Base-by-base conservation (phyloP, 2,329 filamentous ascomycete genomes). In the Phymatotrichopsis omnivora region DNA sequence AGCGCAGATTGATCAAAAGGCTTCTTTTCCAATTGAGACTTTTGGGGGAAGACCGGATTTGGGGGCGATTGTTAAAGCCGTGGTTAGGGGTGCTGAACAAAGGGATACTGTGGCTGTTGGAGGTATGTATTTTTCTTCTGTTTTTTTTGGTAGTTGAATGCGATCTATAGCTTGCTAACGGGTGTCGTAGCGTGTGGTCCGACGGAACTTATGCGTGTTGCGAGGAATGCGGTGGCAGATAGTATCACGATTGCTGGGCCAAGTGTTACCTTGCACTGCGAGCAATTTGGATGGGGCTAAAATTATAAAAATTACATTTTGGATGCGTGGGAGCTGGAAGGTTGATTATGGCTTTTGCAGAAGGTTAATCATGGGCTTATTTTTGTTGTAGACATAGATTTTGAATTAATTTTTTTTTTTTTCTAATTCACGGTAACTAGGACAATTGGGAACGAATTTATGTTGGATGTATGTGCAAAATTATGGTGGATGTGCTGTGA, bases 221-320 rank as follows among this genome's bases (percentile, higher is more conserved):
- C 69, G n/a, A 63, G 70, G 33, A 62, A 67, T 22, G 65, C 67
- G 0, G 64, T 66, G 7, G 69, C 70, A 2, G 60, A 59, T 23
- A 63, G 63, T 52, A 71, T 73, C 27, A 60, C 58, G 1, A 59
- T 62, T 1, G 61, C 63, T 19, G 70, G 70, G 3, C 67, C 70
- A 1, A 67, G 65, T 22, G 63, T 73, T n/a, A 69, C 72, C 56
- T 60, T 72, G 35, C 69, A 73, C 55, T 68, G 65, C 50, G 70
- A 73, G 56, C 63, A 69, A 55, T 71, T 71, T 49, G 66, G 66
- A 2, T 69, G 67, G 67, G 55, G 53, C 41, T 54, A 57, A 45
- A 31, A n/a, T 34, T 34, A n/a, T n/a, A n/a, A n/a, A n/a, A n/a
- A n/a, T n/a, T n/a, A n/a, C n/a, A n/a, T n/a, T n/a, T n/a, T n/a